A percentile compares a stretch with the other conserved stretches of the same genome.
These are phyloP conservation scores for Dendryphion nanum DNA, from an alignment of 2,329 filamentous ascomycete genomes.

Conservation along the genomic window DNA sequence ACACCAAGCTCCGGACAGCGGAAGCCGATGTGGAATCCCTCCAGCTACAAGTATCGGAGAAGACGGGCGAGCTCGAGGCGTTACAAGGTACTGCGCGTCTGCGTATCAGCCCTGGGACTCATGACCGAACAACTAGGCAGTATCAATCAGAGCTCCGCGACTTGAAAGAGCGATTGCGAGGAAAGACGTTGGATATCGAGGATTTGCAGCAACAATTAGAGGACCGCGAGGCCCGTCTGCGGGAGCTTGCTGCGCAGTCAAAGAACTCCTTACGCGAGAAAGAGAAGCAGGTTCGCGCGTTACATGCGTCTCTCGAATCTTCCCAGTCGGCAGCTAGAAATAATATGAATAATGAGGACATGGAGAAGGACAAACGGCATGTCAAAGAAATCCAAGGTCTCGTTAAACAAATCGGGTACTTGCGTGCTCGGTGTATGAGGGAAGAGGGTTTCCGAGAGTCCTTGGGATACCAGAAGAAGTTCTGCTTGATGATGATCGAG, in stretches of 20 bases:
- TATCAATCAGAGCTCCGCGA: conserved; percentile 17
- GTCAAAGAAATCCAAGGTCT: conserved; percentile 77
- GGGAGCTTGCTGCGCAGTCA: conserved; percentile 7
- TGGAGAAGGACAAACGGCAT: conserved; percentile 68
- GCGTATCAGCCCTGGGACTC: conserved; percentile 10
- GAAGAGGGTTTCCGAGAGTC: conserved; percentile 79
- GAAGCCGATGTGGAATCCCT: conserved; percentile 55
- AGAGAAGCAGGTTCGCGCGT: conserved; percentile 25
- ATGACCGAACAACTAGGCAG: conserved; percentile 23
- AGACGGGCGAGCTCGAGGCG: conserved; percentile 52
- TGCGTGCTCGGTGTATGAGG: conserved; percentile 76
- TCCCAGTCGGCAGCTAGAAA: conserved; percentile 28
- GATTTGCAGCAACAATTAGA: conserved; percentile 12
- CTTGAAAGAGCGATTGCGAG: conserved; percentile 16
- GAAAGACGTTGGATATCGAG: conserved; percentile 17
- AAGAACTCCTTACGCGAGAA: conserved; percentile 18
- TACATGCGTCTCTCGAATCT: conserved; percentile 21
- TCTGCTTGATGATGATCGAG: conserved; percentile 74
- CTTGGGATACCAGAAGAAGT: conserved; percentile 82
- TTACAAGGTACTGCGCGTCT: conserved; percentile 25
- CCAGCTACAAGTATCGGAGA: conserved; percentile 65
- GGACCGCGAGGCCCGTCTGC: conserved; percentile 14
- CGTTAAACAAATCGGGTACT: conserved; percentile 85
- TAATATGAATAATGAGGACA: conserved; percentile 33
- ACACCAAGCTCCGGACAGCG: conserved; percentile 43